Evolutionary conservation across 768 basidiomycete genomes (phyloP).

Genomic region (Mrakia hoshinonis): DNA sequence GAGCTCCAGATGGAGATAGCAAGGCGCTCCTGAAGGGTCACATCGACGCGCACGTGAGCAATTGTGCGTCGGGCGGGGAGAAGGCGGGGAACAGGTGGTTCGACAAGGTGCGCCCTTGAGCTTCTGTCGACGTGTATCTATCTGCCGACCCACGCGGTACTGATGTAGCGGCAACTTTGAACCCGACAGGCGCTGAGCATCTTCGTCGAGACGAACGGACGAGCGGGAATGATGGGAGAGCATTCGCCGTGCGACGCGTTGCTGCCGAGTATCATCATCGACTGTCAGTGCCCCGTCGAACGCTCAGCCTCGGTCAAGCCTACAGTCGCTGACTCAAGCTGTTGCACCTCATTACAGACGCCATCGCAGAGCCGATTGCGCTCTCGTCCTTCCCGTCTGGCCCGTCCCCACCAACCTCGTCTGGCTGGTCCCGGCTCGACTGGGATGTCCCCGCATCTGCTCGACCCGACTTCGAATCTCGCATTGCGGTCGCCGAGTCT

Average conservation of each 20-base stretch:
- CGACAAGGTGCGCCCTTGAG: conserved; percentile 52
- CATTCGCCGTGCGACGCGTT: conserved; percentile 85
- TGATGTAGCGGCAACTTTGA: too few species aligned
- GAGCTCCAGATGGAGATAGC: background rate
- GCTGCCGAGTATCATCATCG: conserved; percentile 74
- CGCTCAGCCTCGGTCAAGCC: too few species aligned
- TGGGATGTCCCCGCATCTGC: conserved; percentile 53
- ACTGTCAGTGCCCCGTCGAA: conserved; percentile 38
- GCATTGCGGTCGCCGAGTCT: conserved; percentile 53
- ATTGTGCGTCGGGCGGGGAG: conserved; percentile 55
- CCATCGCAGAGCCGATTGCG: conserved; percentile 61
- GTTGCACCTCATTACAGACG: conserved; percentile 39
- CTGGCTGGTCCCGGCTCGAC: conserved; percentile 56
- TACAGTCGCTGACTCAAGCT: background rate
- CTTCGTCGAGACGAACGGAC: conserved; percentile 72
- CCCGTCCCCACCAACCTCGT: conserved; percentile 4
- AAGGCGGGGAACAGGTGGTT: conserved; percentile 74
- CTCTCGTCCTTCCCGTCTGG: conserved; percentile 43
- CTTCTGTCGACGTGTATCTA: too few species aligned
- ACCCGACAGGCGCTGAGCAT: conserved; percentile 60
- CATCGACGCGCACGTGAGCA: conserved; percentile 66
- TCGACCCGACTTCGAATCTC: conserved; percentile 34
- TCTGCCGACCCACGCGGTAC: too few species aligned
- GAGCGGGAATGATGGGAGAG: conserved; percentile 80
- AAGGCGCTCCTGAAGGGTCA: conserved; percentile 37